Base-by-base conservation (phyloP, 2,329 filamentous ascomycete genomes). In the Amauroascus niger region DNA sequence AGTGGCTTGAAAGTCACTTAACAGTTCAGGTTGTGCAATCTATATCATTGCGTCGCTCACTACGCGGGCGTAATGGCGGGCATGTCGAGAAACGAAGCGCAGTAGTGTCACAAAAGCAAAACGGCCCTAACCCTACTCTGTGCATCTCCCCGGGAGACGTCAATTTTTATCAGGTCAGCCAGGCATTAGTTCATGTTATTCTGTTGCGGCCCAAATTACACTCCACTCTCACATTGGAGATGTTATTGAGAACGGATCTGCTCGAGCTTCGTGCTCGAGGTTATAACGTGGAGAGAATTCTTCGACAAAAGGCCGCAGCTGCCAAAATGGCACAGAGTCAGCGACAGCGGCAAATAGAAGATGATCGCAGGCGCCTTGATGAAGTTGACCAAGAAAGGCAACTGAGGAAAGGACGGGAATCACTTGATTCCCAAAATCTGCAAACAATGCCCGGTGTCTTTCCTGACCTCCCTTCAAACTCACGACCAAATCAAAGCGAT, bases 261-360 rank as follows among this genome's bases (percentile, higher is more conserved):
- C 79, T 86, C 45, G 84, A 90, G 49, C 73, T 98, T 39, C 84
- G 88, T 62, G 82, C 83, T 56, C 88, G 93, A 59, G 93, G 93
- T 1, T 97, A 96, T 75, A 97, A 98, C 61, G 93, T 98, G 37
- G 88, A 96, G 64, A 85, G 93, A 48, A 97, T 98, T 58, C 76
- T 98, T 20, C 82, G 88, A 35, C 85, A 85, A 52, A 94, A 94
- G 71, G 88, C 86, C 18, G 87, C 87, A 1, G 89, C 97, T 68
- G 87, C 88, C 5, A 81, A 87, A 50, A 83, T 97, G 59, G 89
- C 88, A 0, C 90, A 96, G 64, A 86, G 87, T 62, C 83, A 88
- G 66, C 80, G 87, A 47, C 83, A 85, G 63, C 64, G 48, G 26
- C 82, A 86, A 33, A 68, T 89, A 5, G 85, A 87, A 58, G 80